A percentile compares a stretch with the other conserved stretches of the same genome.
These are phyloP conservation scores for Yueomyces sp. DNA, from an alignment of 805 yeast genomes.

Conservation along the genomic window DNA sequence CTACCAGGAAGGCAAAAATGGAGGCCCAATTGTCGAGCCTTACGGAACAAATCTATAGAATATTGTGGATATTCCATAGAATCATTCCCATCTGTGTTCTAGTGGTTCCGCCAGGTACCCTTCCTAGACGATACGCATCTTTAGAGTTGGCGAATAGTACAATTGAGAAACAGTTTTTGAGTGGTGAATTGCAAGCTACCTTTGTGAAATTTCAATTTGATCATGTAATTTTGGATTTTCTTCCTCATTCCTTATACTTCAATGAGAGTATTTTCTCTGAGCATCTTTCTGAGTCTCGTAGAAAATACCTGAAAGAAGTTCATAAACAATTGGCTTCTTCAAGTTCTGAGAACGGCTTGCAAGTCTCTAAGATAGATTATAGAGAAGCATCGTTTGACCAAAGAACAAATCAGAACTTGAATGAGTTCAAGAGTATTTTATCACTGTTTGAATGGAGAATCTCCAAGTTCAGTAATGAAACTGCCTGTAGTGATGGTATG, in stretches of 20 bases:
- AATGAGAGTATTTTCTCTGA: slow-evolving; percentile 25
- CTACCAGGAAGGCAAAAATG: slow-evolving; percentile 7
- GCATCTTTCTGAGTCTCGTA: slow-evolving; percentile 55
- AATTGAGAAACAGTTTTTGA: slow-evolving; percentile 65
- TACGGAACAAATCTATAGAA: slow-evolving; percentile 23
- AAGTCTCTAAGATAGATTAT: slow-evolving; percentile 70
- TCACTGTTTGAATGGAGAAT: slow-evolving; percentile 75
- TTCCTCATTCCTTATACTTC: slow-evolving; percentile 22
- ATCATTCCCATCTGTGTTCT: slow-evolving; percentile 72
- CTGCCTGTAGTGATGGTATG: slow-evolving; percentile 45
- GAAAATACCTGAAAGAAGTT: slow-evolving; percentile 39
- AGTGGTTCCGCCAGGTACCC: slow-evolving; percentile 63
- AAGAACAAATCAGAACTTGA: slow-evolving; percentile 57
- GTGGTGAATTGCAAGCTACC: slow-evolving; percentile 66
- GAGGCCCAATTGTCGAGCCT: slow-evolving; percentile 21
- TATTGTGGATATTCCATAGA: slow-evolving; percentile 41
- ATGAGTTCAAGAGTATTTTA: slow-evolving; percentile 56
- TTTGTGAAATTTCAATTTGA: slow-evolving; percentile 57
- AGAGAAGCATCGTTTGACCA: slow-evolving; percentile 68
- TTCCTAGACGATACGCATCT: slow-evolving; percentile 66
- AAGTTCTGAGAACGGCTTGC: slow-evolving; percentile 26
- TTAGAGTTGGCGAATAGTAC: slow-evolving; percentile 84
- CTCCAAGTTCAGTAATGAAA: slow-evolving; percentile 56
- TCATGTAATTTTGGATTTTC: slow-evolving; percentile 22
- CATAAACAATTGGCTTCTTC: not conserved